Evolutionary conservation across 352 stramenopile species (phyloP), one percentile per base, ranked within the genome.

Genomic region (Aphanomyces invadans): DNA sequence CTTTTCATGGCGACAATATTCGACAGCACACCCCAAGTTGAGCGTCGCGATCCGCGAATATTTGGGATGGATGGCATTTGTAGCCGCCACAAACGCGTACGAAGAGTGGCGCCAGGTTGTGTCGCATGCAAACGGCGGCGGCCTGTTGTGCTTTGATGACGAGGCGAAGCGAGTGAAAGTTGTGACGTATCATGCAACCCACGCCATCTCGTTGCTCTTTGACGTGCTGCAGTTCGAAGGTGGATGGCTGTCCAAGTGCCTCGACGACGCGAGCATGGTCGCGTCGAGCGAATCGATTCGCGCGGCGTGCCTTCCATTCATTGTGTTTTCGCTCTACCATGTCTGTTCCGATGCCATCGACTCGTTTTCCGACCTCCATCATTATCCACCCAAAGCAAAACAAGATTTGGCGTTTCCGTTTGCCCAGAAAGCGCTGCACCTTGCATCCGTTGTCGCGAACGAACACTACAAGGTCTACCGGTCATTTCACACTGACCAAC

Each of bases 141-240:
- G 26, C 19, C 48, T 77, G 53, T 54, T 70, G 21, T 66, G 85
- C 17, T 92, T 90, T 68, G 85, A 71, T 33, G 80, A 94, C 61
- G 83, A 92, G 70, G 90, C 92, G 69, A 73, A 85, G 12, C 86
- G 85, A 55, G 57, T 92, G 42, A 73, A 75, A 4, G 80, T 89
- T 38, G 70, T 94, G 23, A 89, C 89, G 78, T 88, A 88, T 68
- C 80, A 89, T 48, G 79, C 83, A 11, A 82, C 83, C 11, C 71
- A 76, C 3, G 78, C 83, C 0, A 72, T 73, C 29, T 73, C 71
- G 0, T 74, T 74, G 9, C 74, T 84, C n/a, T 57, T 87, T n/a
- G 81, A 88, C 36, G 81, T 77, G 36, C 73, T 94, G 52, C 80
- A 90, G 44, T 94, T 94, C 67, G 83, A 90, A 62, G 74, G 87